phyloP scores from a whole-genome alignment of 108 stramenopile genomes.

The Conticribra weissflogii region DNA sequence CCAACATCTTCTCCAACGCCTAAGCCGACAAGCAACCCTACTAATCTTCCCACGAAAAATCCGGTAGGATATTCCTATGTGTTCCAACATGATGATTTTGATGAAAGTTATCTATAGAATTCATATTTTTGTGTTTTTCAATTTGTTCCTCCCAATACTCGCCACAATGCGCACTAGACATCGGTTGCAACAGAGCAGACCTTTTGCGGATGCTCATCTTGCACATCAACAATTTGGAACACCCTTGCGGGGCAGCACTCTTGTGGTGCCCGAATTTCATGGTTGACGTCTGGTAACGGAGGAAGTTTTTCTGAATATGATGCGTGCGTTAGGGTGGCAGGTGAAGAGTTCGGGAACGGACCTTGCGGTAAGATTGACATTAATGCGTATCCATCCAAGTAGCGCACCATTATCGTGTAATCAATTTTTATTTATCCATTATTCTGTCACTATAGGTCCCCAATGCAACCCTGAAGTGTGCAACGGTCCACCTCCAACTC shows the following conservation, averaged over 20 bases:
- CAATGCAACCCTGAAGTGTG: neutral
- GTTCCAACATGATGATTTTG: no score
- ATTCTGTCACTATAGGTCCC: neutral
- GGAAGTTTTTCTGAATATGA: constrained; percentile 4
- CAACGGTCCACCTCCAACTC: constrained; percentile 8
- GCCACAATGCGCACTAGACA: neutral
- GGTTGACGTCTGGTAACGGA: neutral
- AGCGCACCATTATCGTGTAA: neutral
- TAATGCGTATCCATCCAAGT: neutral
- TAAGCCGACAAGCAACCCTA: neutral
- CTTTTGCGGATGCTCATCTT: constrained; percentile 24
- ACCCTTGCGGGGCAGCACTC: neutral
- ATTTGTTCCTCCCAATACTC: no score
- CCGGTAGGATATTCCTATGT: neutral
- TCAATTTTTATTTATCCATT: neutral
- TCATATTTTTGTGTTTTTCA: no score
- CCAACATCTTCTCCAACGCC: neutral
- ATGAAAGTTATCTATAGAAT: no score
- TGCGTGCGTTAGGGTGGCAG: constrained; percentile 2
- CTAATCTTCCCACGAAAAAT: neutral
- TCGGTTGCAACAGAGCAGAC: neutral
- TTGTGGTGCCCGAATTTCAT: constrained; percentile 25
- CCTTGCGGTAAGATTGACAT: neutral
- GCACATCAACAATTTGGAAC: constrained; percentile 23
- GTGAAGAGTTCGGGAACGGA: neutral